Base-by-base conservation (phyloP, 306 rosid species). In the Astragalus membranaceus region DNA sequence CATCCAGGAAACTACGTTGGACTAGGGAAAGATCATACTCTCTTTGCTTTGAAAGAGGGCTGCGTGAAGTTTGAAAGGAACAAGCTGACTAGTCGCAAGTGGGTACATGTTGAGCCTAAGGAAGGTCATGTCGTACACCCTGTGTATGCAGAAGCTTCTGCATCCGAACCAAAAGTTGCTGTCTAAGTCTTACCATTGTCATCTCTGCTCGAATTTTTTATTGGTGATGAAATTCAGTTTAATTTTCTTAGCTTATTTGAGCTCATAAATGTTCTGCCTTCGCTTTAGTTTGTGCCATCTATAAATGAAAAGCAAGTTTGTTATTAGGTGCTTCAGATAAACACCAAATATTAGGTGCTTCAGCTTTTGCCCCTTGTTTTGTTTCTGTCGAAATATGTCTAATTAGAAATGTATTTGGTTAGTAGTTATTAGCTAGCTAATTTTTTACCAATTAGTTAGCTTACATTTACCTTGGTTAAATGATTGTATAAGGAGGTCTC, bases 1-100 rank as follows among this genome's bases (percentile, higher is more conserved):
- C 97, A 93, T 75, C 98, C 98, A 0, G 97, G 98, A 73, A 80
- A 93, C 79, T 93, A 93, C 61, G 97, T 90, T 32, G 94, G 98
- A 47, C 51, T 90, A 0, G 98, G 98, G 64, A 90, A 80, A 64
- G 92, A 93, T 82, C 96, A 93, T 78, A 88, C 96, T 17, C 87
- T 88, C 47, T 93, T 67, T 76, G 98, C 97, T 2, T 52, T 93
- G 79, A 87, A 88, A 84, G 94, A 93, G 81, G 98, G 97, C 15
- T 58, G 54, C 5, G 88, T 93, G 29, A 93, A 87, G 85, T 93
- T 88, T 73, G 97, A 88, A 66, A 64, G 67, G 59, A 86, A 90
- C 87, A 88, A 93, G 80, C 66, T 87, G 62, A 90, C 86, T 7
- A 92, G 93, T 69, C 86, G 97, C 55, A 90, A 88, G 81, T 90